A percentile compares a stretch with the other conserved stretches of the same genome.
phyloP scores from a whole-genome alignment of 305 asterid species.

The Plantago lanceolata region DNA sequence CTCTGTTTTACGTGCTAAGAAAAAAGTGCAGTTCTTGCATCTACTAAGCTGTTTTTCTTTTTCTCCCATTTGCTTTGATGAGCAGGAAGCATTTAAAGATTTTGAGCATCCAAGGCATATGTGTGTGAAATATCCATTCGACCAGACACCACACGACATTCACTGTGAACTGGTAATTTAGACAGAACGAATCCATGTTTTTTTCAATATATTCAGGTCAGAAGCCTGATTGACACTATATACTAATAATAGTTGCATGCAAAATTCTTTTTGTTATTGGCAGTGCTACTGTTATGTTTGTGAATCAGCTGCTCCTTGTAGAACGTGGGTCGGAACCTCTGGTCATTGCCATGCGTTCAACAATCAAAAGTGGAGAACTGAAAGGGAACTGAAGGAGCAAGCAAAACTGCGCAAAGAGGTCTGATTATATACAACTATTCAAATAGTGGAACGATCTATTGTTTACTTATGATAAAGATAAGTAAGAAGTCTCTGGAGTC shows the following conservation, averaged over 20 bases:
- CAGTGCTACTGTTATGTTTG: constrained; percentile 77
- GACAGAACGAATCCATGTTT: neutral
- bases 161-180: constrained; percentile 3
- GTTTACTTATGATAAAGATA: no score
- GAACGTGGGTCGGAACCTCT: constrained; percentile 36
- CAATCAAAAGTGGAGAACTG: constrained; percentile 39
- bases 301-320: constrained; percentile 60
- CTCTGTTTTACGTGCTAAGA: neutral
- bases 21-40: neutral
- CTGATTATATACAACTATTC: neutral
- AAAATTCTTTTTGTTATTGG: neutral
- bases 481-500: no score
- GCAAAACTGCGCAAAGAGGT: neutral
- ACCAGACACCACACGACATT: neutral
- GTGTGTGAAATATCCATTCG: constrained; percentile 10
- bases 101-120: constrained; percentile 3
- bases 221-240: neutral
- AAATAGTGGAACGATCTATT: no score
- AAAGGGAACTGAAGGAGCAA: constrained; percentile 14
- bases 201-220: neutral
- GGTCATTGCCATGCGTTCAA: constrained; percentile 62
- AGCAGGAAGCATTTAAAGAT: constrained; percentile 8
- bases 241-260: neutral
- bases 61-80: neutral
- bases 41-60: neutral